A percentile compares a stretch with the other conserved stretches of the same genome.
Evolutionary conservation across 2,329 filamentous ascomycete species (phyloP).

Genomic region (Neurospora sp.): DNA sequence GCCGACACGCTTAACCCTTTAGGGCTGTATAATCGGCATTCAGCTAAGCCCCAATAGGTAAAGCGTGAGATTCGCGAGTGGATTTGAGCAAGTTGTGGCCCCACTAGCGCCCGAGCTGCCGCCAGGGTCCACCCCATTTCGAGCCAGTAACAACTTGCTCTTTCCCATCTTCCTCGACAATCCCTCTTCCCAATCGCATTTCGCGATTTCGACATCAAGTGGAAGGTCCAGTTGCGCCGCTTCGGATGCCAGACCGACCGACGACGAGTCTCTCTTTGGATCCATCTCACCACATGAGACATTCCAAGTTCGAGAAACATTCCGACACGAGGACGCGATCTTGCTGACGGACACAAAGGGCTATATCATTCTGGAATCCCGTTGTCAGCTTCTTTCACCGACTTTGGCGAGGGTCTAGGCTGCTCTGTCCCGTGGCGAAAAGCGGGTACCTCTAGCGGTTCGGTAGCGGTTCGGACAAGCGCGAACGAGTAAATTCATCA

Average conservation of each 20-base stretch:
- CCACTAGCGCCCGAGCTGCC: constrained; percentile 11
- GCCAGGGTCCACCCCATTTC: background rate
- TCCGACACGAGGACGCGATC: background rate
- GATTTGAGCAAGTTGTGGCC: constrained; percentile 41
- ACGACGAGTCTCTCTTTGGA: background rate
- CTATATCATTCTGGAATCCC: background rate
- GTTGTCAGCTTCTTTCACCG: background rate
- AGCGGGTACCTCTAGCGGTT: background rate
- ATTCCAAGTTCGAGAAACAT: background rate
- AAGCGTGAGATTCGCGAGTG: constrained; percentile 24
- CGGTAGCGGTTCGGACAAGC: background rate
- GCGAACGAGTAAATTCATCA: background rate
- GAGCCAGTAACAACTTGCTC: constrained; percentile 15
- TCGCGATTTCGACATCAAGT: background rate
- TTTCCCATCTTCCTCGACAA: background rate
- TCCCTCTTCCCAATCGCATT: background rate
- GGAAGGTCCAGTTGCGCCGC: background rate
- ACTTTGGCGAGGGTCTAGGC: background rate
- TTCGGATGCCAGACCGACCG: background rate
- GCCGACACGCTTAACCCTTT: background rate
- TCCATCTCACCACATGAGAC: background rate
- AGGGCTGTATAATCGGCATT: background rate
- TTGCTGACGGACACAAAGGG: background rate
- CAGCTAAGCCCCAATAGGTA: constrained; percentile 2
- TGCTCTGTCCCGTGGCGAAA: background rate